Evolutionary conservation across 352 stramenopile genomes (phyloP).

Genomic region (Phytophthora capsici): DNA sequence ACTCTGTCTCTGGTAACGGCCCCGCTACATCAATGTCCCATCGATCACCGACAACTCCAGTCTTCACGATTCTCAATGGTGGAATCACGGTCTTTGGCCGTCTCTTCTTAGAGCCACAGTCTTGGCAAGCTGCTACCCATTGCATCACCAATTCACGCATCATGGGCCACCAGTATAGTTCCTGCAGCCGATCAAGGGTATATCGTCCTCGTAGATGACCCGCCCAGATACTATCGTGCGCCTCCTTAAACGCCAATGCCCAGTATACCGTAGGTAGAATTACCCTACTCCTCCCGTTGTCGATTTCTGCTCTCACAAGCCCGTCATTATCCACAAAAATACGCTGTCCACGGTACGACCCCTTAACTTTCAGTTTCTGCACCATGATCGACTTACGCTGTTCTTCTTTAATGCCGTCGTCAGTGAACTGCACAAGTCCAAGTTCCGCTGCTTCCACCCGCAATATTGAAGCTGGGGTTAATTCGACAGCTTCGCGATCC

Average conservation of each 20-base stretch:
- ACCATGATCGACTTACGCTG: not conserved
- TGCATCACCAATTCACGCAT: not conserved
- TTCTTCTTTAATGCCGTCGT: not conserved
- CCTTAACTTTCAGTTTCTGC: not conserved
- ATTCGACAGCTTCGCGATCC: too few species aligned
- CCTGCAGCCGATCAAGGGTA: not conserved
- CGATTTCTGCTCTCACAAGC: not conserved
- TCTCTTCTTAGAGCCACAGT: constrained; percentile 3
- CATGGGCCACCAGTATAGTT: constrained; percentile 6
- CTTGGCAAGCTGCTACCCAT: constrained; percentile 5
- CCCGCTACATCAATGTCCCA: constrained; percentile 17
- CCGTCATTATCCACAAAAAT: not conserved
- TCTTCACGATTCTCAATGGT: constrained; percentile 1
- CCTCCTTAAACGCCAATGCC: constrained; percentile 12
- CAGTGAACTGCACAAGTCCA: constrained; percentile 1
- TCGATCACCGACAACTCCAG: constrained; percentile 4
- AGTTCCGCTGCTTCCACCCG: not conserved
- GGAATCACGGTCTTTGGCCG: not conserved
- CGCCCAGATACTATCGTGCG: constrained; percentile 10
- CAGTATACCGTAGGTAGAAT: constrained; percentile 2
- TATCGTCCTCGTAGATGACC: not conserved
- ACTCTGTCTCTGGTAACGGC: not conserved
- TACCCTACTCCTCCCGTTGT: not conserved
- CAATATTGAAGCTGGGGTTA: too few species aligned
- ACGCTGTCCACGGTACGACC: not conserved